Evolutionary conservation across 139 green algal genomes (phyloP), one percentile per base, ranked within the genome.

Genomic region (Micromonas pusilla): DNA sequence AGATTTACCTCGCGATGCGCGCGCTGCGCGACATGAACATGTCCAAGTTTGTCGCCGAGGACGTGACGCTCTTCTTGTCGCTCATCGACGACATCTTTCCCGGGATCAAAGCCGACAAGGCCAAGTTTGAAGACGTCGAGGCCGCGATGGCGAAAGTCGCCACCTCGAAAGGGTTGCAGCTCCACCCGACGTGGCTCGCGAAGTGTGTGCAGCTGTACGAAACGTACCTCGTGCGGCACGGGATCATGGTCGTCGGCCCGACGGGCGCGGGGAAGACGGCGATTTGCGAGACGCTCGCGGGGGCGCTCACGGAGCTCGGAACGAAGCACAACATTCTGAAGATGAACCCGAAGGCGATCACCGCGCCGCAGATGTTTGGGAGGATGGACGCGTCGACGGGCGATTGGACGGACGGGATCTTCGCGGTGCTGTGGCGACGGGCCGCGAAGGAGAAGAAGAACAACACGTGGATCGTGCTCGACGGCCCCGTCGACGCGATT

Each of bases 21-120:
- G 89, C 91, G 30, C 78, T 96, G 78, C 88, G 91, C n/a, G 91
- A 96, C 83, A 95, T 93, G 89, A 95, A 95, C 79, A 78, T 95
- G 75, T 88, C 91, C 79, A 95, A 95, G 84, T 95, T 95, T 82
- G 88, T 93, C 33, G 92, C 89, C 76, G 91, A 95, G 45, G 91
- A 95, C 70, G 91, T 93, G 78, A 89, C 89, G 5, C 85, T 95
- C 26, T 95, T 95, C 87, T 77, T 92, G 31, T 88, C 88, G 23
- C 89, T 95, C 74, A 92, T 95, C 74, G 88, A 88, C 36, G 86
- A 92, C 63, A 80, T 91, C 32, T 91, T 90, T 82, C 88, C 87
- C 26, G 82, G 86, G 54, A 80, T 89, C 60, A 76, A 86, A 62
- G 83, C 74, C 66, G 79, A 79, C 2, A 77, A 79, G 20, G 81